Percentiles rank a stretch among this genome's conserved stretches.
phyloP scores from a whole-genome alignment of 2,329 filamentous ascomycete genomes.

The Calonectria leucothoes region DNA sequence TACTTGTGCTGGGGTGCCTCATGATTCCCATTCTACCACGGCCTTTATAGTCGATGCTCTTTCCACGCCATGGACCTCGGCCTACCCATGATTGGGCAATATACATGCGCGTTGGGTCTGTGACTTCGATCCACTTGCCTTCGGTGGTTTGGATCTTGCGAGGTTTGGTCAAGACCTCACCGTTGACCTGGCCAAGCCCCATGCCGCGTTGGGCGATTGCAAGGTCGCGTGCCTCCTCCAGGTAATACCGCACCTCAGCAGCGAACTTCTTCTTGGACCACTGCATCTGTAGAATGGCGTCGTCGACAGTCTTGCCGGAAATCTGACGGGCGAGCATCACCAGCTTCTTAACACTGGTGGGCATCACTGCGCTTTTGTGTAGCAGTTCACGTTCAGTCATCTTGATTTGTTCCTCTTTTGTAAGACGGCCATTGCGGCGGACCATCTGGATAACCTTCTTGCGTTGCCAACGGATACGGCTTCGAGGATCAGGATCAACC shows the following conservation, averaged over 20 bases:
- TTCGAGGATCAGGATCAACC: conserved; percentile 80
- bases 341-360: conserved; percentile 93
- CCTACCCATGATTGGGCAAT: conserved; percentile 95
- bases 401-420: conserved; percentile 74
- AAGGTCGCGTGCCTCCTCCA: conserved; percentile 84
- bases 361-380: conserved; percentile 76
- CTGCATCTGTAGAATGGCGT: conserved; percentile 93
- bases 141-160: conserved; percentile 77
- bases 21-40: conserved; percentile 77
- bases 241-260: conserved; percentile 79
- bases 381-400: conserved; percentile 68
- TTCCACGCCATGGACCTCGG: conserved; percentile 71
- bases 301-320: conserved; percentile 90
- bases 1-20: conserved; percentile 79
- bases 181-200: conserved; percentile 71
- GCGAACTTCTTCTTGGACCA: conserved; percentile 96
- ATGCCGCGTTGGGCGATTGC: conserved; percentile 86
- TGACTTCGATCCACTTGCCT: conserved; percentile 77
- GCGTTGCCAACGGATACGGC: conserved; percentile 80
- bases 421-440: conserved; percentile 63
- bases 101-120: conserved; percentile 85
- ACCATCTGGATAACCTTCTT: conserved; percentile 86
- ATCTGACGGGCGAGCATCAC: conserved; percentile 89
- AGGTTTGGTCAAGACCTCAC: conserved; percentile 51
- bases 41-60: conserved; percentile 77